These are phyloP conservation scores for Nigrograna mackinnonii DNA, from an alignment of 2,329 filamentous ascomycete genomes.

Conservation along the genomic window DNA sequence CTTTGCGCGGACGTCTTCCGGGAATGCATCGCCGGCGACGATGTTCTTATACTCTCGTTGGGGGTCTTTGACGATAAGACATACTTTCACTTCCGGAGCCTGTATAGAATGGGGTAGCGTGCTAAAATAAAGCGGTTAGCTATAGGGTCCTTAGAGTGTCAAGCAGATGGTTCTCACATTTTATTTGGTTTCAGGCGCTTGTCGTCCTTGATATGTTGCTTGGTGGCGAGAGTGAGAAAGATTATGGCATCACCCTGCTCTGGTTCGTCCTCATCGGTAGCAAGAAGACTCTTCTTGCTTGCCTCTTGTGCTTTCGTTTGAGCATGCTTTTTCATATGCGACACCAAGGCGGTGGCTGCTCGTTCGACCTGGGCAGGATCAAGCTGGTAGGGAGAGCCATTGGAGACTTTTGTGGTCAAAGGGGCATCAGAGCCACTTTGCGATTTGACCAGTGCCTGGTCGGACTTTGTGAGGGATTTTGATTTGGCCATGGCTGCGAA, in stretches of 20 bases:
- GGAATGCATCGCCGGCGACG: slow-evolving; percentile 68
- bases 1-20: slow-evolving; percentile 50
- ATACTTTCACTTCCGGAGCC: slow-evolving; percentile 70
- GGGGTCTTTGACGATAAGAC: slow-evolving; percentile 80
- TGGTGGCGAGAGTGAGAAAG: slow-evolving; percentile 66
- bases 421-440: slow-evolving; percentile 33
- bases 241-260: slow-evolving; percentile 56
- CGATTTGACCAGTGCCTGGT: slow-evolving; percentile 10
- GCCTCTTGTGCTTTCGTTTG: slow-evolving; percentile 51
- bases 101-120: slow-evolving; percentile 75
- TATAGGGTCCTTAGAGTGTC: not conserved
- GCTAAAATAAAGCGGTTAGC: slow-evolving; percentile 20
- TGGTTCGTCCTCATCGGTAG: slow-evolving; percentile 49
- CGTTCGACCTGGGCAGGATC: slow-evolving; percentile 57
- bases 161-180: slow-evolving; percentile 60
- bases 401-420: slow-evolving; percentile 39
- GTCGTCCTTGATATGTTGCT: slow-evolving; percentile 69
- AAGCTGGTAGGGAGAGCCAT: slow-evolving; percentile 46
- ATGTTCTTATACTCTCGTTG: slow-evolving; percentile 92
- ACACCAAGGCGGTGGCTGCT: slow-evolving; percentile 63
- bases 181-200: slow-evolving; percentile 82
- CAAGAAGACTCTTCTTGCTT: slow-evolving; percentile 59
- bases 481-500: slow-evolving; percentile 34
- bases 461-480: slow-evolving; percentile 23
- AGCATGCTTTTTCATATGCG: slow-evolving; percentile 58